Conservation (phyloP, 306 rosid genomes). For the Pueraria montana region DNA sequence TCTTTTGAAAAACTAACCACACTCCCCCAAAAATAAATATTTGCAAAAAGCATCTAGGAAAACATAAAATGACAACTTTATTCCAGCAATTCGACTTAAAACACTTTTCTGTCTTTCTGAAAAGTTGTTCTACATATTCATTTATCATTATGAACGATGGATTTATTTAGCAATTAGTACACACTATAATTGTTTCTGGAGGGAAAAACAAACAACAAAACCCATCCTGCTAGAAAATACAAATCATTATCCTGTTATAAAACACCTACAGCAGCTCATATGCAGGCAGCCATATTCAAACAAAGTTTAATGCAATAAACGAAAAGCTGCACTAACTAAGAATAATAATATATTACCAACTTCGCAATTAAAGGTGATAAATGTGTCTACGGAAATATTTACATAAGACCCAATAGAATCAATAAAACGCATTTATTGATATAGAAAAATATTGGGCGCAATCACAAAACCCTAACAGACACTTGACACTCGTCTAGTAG, state of each 20-base stretch:
- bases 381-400: background rate
- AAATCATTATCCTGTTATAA: slow-evolving; percentile 1
- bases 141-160: slow-evolving; percentile 11
- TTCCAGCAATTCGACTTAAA: slow-evolving; percentile 6
- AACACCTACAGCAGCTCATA: background rate
- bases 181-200: slow-evolving; percentile 3
- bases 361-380: background rate
- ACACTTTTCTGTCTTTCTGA: slow-evolving; percentile 2
- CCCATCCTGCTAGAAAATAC: background rate
- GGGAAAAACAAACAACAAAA: slow-evolving; percentile 20
- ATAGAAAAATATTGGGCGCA: background rate
- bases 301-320: slow-evolving; percentile 27
- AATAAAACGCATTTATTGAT: slow-evolving; percentile 1
- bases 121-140: background rate
- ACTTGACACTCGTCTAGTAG: background rate
- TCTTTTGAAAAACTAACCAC: background rate
- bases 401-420: slow-evolving; percentile 1
- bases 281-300: background rate
- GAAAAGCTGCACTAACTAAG: background rate
- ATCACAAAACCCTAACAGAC: slow-evolving; percentile 42
- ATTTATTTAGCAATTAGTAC: background rate
- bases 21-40: background rate
- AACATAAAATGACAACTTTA: slow-evolving; percentile 6
- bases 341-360: background rate
- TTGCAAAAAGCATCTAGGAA: background rate